Conservation (phyloP, 2,329 filamentous ascomycete species). For the Cercospora zeina region DNA sequence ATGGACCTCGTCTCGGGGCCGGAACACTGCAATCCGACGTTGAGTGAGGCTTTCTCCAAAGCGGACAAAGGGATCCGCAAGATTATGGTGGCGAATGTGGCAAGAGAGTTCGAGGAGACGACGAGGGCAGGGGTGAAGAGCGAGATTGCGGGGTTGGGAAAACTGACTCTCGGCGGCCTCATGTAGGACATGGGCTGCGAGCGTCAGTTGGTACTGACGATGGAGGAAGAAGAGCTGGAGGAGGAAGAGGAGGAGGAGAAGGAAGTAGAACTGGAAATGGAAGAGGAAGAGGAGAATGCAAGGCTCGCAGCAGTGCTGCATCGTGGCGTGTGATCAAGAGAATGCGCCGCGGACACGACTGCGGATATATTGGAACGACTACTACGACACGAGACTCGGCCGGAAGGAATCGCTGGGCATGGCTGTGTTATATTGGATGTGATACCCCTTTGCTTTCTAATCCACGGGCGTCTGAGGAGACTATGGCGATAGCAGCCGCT, state of each 20-base stretch:
- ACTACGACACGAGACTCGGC: background rate
- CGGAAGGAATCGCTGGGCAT: background rate
- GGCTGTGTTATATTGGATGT: constrained; percentile 1
- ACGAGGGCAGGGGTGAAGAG: constrained; percentile 73
- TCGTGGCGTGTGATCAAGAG: background rate
- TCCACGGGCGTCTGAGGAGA: background rate
- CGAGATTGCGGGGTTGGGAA: constrained; percentile 82
- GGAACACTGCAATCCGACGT: constrained; percentile 61
- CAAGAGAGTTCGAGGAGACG: constrained; percentile 90
- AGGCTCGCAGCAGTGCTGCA: background rate
- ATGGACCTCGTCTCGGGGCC: constrained; percentile 73
- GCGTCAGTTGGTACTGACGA: constrained; percentile 3
- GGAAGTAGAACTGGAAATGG: background rate
- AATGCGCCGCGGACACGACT: background rate
- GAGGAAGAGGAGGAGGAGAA: background rate
- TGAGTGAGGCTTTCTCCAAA: constrained; percentile 87
- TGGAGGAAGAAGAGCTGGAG: constrained; percentile 1
- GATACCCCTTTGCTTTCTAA: constrained; percentile 3
- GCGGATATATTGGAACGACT: background rate
- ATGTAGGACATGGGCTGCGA: constrained; percentile 53
- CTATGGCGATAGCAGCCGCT: background rate
- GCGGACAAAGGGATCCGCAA: constrained; percentile 84
- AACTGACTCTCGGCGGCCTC: constrained; percentile 83
- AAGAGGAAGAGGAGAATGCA: background rate
- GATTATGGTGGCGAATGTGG: constrained; percentile 80